These are phyloP conservation scores for Lentinula aciculospora DNA, from an alignment of 768 basidiomycete species.

Conservation along the genomic window DNA sequence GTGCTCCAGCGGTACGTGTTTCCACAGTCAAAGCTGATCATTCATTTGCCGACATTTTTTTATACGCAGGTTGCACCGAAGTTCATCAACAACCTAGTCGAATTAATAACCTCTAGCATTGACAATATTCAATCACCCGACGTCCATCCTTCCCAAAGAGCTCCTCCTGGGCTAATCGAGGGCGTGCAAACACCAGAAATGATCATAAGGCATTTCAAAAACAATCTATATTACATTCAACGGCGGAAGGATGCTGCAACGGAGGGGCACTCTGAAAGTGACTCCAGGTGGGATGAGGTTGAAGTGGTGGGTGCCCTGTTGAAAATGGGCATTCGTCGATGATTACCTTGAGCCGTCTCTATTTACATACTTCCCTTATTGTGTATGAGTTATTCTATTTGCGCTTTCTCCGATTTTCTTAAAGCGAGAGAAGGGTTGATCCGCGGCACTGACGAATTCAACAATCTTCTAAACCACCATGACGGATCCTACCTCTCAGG, in stretches of 20 bases:
- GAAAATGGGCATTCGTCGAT: conserved; percentile 80
- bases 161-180: conserved; percentile 86
- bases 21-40: not conserved
- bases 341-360: conserved; percentile 12
- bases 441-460: not conserved
- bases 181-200: conserved; percentile 91
- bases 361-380: not conserved
- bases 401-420: not conserved
- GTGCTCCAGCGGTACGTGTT: conserved; percentile 77
- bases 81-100: conserved; percentile 94
- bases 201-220: conserved; percentile 91
- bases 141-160: conserved; percentile 83
- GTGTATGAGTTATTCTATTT: not conserved
- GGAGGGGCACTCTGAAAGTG: conserved; percentile 29
- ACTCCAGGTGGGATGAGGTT: conserved; percentile 77
- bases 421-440: not conserved
- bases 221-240: conserved; percentile 81
- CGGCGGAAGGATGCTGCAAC: conserved; percentile 54
- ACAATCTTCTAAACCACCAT: not conserved
- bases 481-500: conserved; percentile 66
- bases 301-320: conserved; percentile 83
- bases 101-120: conserved; percentile 91
- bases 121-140: conserved; percentile 87
- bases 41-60: not conserved
- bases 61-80: conserved; percentile 76